Conservation (phyloP, 768 basidiomycete genomes). For the Pleurotus cornucopiae region DNA sequence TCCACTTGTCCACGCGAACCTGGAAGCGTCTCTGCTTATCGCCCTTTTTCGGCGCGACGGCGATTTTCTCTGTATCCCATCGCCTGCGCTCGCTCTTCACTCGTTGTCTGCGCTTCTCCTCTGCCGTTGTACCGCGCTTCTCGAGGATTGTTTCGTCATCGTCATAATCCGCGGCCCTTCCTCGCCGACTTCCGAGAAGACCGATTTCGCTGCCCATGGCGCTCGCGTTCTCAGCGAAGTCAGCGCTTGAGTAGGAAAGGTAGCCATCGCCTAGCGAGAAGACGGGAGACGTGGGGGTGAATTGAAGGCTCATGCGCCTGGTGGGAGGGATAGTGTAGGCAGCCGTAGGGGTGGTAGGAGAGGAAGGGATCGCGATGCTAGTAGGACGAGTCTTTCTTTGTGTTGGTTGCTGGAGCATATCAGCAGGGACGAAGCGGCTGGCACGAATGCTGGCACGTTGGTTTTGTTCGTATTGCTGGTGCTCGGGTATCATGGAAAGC, state of each 20-base stretch:
- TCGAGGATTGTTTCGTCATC: constrained; percentile 29
- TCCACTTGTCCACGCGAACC: constrained; percentile 6
- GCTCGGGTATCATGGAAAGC: constrained; percentile 14
- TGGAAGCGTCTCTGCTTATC: constrained; percentile 1
- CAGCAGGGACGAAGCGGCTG: constrained; percentile 33
- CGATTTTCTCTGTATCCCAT: constrained; percentile 19
- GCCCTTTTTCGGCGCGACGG: not conserved
- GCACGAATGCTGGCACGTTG: constrained; percentile 3
- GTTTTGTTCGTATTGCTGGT: constrained; percentile 14
- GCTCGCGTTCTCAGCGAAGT: constrained; percentile 7
- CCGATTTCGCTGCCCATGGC: constrained; percentile 5
- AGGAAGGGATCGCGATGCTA: constrained; percentile 32
- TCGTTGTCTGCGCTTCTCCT: constrained; percentile 33
- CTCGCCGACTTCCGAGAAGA: not conserved
- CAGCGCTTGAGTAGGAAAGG: not conserved
- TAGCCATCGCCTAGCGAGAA: constrained; percentile 11
- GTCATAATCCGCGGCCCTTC: constrained; percentile 3
- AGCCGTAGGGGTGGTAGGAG: constrained; percentile 21
- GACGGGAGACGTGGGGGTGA: constrained; percentile 53
- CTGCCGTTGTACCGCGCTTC: constrained; percentile 33
- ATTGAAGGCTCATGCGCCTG: constrained; percentile 57
- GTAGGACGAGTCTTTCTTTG: constrained; percentile 25
- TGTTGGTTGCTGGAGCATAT: constrained; percentile 20
- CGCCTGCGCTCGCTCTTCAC: constrained; percentile 14
- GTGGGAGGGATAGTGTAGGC: constrained; percentile 26